Base-by-base conservation (phyloP, 2,329 filamentous ascomycete genomes). In the Ophiostoma sp. region DNA sequence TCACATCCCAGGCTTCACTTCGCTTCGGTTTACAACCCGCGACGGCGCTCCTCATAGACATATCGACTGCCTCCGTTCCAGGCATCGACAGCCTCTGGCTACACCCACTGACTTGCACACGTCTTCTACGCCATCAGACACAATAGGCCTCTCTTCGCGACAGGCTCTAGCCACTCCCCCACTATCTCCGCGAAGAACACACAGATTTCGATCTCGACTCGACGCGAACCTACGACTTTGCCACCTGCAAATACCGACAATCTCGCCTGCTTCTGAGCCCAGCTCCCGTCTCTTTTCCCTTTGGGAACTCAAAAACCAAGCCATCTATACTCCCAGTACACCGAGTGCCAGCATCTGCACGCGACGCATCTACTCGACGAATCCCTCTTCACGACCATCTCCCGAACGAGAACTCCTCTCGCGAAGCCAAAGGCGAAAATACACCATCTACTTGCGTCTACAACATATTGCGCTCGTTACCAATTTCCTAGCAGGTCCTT, bases 401-500 rank as follows among this genome's bases (percentile, higher is more conserved):
- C 12, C 55, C 27, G 18, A 60, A 12, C 27, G 38, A 36, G 42
- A 44, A 6, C 42, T 12, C 42, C 42, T 5, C 27, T 58, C 9
- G 27, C 52, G 27, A 12, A 11, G 27, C 27, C 27, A 18, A 38
- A 38, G 42, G 27, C 55, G 5, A 60, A 38, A 18, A 63, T 18
- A 16, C 11, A 42, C 38, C 16, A n/a, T 8, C 14, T 9, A 42
- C 38, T 16, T 11, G 60, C 38, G 3, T 63, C 8, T 4, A 44
- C 18, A n/a, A 38, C 4, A 36, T 8, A n/a, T 14, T 5, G 62
- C 63, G 36, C 62, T 27, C 40, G 27, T 14, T 5, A 64, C 41
- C n/a, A 38, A 27, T 14, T 11, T 45, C 63, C n/a, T 40, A 18
- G 60, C 60, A 63, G 40, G 60, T 63, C 60, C 60, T 63, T 63